Evolutionary conservation across 352 stramenopile genomes (phyloP).

Genomic region (Phytophthora sp.): DNA sequence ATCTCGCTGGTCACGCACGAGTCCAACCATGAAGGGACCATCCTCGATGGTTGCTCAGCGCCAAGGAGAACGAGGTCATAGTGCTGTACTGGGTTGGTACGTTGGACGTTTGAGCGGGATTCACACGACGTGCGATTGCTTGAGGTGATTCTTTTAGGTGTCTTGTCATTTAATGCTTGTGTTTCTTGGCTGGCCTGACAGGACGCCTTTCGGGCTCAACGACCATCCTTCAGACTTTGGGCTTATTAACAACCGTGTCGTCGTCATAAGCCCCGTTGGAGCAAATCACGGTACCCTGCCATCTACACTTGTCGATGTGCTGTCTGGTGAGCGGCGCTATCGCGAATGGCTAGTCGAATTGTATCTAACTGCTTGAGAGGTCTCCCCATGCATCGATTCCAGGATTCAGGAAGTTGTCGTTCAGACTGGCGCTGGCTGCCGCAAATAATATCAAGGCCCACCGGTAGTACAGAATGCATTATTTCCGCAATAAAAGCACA

Average conservation of each 20-base stretch:
- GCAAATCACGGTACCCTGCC: constrained; percentile 43
- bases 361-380: background rate
- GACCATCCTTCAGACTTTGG: constrained; percentile 37
- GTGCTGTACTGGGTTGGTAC: constrained; percentile 54
- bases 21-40: constrained; percentile 32
- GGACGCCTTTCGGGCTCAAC: constrained; percentile 43
- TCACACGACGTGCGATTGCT: no score
- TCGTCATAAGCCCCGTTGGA: constrained; percentile 42
- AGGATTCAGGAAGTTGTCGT: constrained; percentile 28
- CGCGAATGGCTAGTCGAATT: background rate
- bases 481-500: background rate
- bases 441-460: constrained; percentile 24
- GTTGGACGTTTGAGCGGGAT: constrained; percentile 3
- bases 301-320: constrained; percentile 39
- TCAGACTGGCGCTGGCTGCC: constrained; percentile 18
- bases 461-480: constrained; percentile 5
- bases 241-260: constrained; percentile 35
- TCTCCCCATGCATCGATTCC: background rate
- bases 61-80: constrained; percentile 32
- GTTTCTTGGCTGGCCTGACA: constrained; percentile 2
- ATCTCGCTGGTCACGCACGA: constrained; percentile 27
- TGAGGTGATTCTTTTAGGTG: no score
- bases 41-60: constrained; percentile 37
- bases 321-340: constrained; percentile 36
- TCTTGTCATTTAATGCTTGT: background rate